Percentiles rank a stretch among this genome's conserved stretches.
These are phyloP conservation scores for Aspergillus brunneoviolaceus DNA, from an alignment of 2,329 filamentous ascomycete genomes.

Conservation along the genomic window DNA sequence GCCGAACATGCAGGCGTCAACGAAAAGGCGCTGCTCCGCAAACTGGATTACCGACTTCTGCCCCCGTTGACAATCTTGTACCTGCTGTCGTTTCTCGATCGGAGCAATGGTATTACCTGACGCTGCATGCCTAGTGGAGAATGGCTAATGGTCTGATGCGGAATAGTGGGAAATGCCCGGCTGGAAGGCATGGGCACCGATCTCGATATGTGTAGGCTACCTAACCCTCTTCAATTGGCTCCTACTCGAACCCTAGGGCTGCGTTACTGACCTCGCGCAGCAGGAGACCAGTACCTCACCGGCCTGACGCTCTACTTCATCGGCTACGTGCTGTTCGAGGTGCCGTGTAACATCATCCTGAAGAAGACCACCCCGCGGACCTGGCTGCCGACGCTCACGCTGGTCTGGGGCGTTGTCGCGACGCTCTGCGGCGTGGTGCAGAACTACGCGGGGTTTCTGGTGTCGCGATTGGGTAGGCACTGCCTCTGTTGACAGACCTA, in stretches of 20 bases:
- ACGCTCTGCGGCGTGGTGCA: constrained; percentile 50
- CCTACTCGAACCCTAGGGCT: too few species aligned
- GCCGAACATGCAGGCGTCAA: constrained; percentile 28
- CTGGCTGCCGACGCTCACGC: constrained; percentile 44
- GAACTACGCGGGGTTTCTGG: constrained; percentile 50
- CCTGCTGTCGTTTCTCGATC: constrained; percentile 45
- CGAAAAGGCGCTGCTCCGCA: constrained; percentile 43
- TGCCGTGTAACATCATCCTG: constrained; percentile 45
- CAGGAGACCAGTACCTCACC: constrained; percentile 41
- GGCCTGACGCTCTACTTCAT: constrained; percentile 42
- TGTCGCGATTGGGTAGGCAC: constrained; percentile 42
- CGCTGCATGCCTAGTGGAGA: too few species aligned
- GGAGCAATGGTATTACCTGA: constrained; percentile 38
- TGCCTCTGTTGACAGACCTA: too few species aligned
- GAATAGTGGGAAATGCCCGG: constrained; percentile 39
- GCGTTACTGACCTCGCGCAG: constrained; percentile 14
- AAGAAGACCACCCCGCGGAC: constrained; percentile 40
- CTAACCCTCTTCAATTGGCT: not conserved
- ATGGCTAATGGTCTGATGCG: not conserved
- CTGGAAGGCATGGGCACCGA: constrained; percentile 40
- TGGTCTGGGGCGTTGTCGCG: constrained; percentile 53
- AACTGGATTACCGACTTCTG: constrained; percentile 46
- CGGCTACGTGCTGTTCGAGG: constrained; percentile 41
- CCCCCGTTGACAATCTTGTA: constrained; percentile 48
- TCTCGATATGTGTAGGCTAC: constrained; percentile 37